phyloP scores from a whole-genome alignment of 805 yeast species.

The Candida takata region DNA sequence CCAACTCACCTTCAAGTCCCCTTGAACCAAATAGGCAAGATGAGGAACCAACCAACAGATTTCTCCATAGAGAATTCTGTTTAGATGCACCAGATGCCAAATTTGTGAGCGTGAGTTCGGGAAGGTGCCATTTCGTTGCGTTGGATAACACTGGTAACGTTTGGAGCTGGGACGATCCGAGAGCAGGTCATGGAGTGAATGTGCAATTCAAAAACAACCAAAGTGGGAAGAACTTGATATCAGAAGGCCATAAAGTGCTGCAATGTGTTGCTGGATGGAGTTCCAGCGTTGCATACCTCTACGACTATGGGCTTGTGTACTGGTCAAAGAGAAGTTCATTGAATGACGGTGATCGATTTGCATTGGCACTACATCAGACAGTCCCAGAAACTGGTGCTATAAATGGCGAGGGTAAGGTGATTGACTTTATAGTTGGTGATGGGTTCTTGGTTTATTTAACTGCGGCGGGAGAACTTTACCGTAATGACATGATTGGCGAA shows the following conservation, averaged over 20 bases:
- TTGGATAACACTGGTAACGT: constrained; percentile 41
- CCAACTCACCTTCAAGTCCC: background rate
- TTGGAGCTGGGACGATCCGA: constrained; percentile 56
- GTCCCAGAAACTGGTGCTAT: constrained; percentile 35
- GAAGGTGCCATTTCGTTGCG: constrained; percentile 59
- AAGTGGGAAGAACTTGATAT: constrained; percentile 21
- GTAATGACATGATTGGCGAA: constrained; percentile 17
- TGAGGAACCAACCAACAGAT: constrained; percentile 6
- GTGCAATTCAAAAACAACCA: constrained; percentile 31
- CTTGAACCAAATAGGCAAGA: background rate
- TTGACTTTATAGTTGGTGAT: constrained; percentile 53
- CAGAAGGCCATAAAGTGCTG: constrained; percentile 27
- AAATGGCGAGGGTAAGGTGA: constrained; percentile 29
- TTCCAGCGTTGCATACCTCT: constrained; percentile 42
- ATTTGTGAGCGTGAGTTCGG: constrained; percentile 48
- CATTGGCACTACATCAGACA: constrained; percentile 33
- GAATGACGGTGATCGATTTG: constrained; percentile 23
- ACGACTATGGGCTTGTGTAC: constrained; percentile 45
- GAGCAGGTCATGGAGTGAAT: constrained; percentile 34
- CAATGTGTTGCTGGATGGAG: constrained; percentile 67
- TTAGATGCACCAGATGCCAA: constrained; percentile 14
- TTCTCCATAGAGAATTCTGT: constrained; percentile 18
- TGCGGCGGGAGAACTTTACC: constrained; percentile 29
- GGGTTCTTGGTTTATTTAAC: constrained; percentile 45
- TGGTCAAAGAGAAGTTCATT: constrained; percentile 33